Evolutionary conservation across 2,329 filamentous ascomycete species (phyloP).

Genomic region (Fusarium oligoseptatum): DNA sequence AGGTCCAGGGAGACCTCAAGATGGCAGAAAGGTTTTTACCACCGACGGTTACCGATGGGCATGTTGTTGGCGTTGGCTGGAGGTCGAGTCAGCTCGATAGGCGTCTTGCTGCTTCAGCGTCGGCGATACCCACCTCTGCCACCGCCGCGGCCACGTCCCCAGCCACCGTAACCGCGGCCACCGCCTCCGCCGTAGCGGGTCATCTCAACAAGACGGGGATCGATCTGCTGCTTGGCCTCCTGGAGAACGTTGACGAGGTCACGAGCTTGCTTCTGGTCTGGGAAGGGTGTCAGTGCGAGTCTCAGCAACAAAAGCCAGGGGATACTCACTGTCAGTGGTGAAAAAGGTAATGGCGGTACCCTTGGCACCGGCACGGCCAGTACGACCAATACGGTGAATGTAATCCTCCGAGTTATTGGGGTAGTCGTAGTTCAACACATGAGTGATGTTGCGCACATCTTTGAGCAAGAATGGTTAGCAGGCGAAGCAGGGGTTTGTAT

Average conservation of each 20-base stretch:
- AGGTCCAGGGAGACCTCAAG: slow-evolving; percentile 16
- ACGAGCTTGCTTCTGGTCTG: slow-evolving; percentile 94
- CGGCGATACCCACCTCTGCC: slow-evolving; percentile 63
- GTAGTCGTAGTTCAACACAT: slow-evolving; percentile 99
- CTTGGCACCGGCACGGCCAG: slow-evolving; percentile 91
- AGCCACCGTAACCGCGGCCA: slow-evolving; percentile 79
- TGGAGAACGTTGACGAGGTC: slow-evolving; percentile 93
- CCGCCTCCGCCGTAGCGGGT: slow-evolving; percentile 88
- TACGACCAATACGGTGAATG: slow-evolving; percentile 96
- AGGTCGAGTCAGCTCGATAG: slow-evolving; percentile 53
- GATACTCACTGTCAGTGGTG: slow-evolving; percentile 96
- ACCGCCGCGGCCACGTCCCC: slow-evolving; percentile 75
- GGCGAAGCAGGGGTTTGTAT: slow-evolving; percentile 65
- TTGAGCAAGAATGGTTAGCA: slow-evolving; percentile 81
- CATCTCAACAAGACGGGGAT: slow-evolving; percentile 97
- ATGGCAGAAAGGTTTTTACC: slow-evolving; percentile 54
- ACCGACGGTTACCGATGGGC: slow-evolving; percentile 64
- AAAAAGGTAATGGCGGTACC: slow-evolving; percentile 99
- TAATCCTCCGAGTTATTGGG: slow-evolving; percentile 99
- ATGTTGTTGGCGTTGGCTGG: slow-evolving; percentile 64
- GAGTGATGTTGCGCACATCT: slow-evolving; percentile 99
- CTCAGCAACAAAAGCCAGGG: neutral
- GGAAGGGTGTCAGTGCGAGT: slow-evolving; percentile 52
- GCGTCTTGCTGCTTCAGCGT: slow-evolving; percentile 49
- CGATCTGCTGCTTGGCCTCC: slow-evolving; percentile 98